Base-by-base conservation (phyloP, 2,329 filamentous ascomycete species). In the Pseudocercospora fijiensis region DNA sequence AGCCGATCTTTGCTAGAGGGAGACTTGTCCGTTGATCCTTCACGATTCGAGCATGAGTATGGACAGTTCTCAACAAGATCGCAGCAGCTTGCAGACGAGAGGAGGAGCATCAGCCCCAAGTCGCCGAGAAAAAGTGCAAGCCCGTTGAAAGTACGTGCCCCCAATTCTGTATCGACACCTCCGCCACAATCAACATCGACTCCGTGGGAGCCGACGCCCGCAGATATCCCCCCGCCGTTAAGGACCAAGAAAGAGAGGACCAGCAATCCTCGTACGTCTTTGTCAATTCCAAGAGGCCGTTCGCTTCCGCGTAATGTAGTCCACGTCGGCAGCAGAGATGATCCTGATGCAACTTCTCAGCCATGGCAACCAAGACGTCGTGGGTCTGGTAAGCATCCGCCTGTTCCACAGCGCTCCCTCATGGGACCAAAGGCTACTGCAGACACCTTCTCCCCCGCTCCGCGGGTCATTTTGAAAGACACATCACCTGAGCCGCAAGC, bases 1-100 rank as follows among this genome's bases (percentile, higher is more conserved):
- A 72, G 72, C 22, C 67, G 69, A n/a, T 67, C 68, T 8, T 66
- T 66, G 51, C 68, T 75, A 2, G 74, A 75, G 55, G 72, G 69
- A 7, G 75, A 76, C 52, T 65, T 76, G 0, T 72, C 70, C 20
- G 69, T 76, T 13, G 70, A 74, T 20, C 74, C 75, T 6, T 67
- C 68, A 24, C 64, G 67, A 13, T 77, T 76, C 58, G 75, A 77
- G 61, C 64, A 73, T 22, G 71, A 73, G 53, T 67, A 72, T 47
- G 65, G 67, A 27, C 70, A 72, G 22, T 53, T 76, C 30, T 69
- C 72, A 3, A 65, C 65, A 8, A 68, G 61, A 51, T 72, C 71
- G 13, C 68, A 66, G 9, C 65, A 70, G 56, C 65, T 74, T 8
- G 69, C 71, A 33, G 65, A 64, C 2, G 70, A 75, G 56, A 56